phyloP scores from a whole-genome alignment of 1,284 basidiomycete species.

The Mycena sp. region DNA sequence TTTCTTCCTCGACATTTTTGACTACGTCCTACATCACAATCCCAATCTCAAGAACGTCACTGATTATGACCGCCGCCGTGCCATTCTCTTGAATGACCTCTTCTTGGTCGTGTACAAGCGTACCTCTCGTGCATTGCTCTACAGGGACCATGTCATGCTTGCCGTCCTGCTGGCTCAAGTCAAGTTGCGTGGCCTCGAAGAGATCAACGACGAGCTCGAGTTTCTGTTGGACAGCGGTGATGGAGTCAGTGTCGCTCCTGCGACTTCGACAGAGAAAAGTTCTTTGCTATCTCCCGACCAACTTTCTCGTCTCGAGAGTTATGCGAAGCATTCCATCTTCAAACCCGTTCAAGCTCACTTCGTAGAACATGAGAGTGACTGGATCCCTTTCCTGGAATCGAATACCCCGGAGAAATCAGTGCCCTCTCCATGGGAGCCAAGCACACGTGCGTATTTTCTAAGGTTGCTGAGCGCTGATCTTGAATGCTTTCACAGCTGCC shows the following conservation, averaged over 20 bases:
- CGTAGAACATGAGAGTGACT: constrained; percentile 70
- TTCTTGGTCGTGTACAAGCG: constrained; percentile 92
- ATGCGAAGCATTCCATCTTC: constrained; percentile 78
- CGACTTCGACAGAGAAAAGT: constrained; percentile 47
- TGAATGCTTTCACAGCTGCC: constrained; percentile 60
- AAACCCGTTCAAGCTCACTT: constrained; percentile 81
- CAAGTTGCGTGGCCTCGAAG: constrained; percentile 83
- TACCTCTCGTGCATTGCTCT: constrained; percentile 90
- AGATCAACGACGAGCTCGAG: constrained; percentile 87
- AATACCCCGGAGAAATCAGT: constrained; percentile 76
- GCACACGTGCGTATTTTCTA: constrained; percentile 65
- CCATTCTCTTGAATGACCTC: constrained; percentile 90
- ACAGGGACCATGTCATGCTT: constrained; percentile 92
- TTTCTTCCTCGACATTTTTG: constrained; percentile 99
- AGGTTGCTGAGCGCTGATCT: not conserved
- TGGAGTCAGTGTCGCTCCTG: constrained; percentile 55
- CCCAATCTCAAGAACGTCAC: constrained; percentile 85
- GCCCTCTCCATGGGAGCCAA: constrained; percentile 82
- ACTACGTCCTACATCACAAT: constrained; percentile 92
- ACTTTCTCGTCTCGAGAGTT: constrained; percentile 70
- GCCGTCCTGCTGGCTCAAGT: constrained; percentile 92
- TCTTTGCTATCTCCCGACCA: constrained; percentile 73
- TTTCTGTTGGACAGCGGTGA: constrained; percentile 92
- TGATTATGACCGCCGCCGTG: constrained; percentile 80
- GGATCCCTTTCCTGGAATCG: constrained; percentile 81